Conservation (phyloP, 768 basidiomycete genomes). For the Leccinum truebloodii region DNA sequence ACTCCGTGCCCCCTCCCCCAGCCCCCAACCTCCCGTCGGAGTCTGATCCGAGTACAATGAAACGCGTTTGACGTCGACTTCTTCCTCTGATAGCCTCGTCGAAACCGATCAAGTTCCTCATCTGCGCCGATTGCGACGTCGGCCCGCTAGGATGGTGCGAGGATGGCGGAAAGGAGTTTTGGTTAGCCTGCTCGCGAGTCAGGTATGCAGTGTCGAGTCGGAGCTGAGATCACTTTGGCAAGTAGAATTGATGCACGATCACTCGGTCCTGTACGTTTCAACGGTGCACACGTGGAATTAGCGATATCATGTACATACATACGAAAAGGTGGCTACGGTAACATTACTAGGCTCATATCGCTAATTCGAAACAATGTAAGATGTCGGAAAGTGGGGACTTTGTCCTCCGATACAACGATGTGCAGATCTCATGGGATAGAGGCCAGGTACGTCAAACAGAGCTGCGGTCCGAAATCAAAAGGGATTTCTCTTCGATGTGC, state of each 20-base stretch:
- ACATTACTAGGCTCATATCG: neutral
- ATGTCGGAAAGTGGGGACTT: neutral
- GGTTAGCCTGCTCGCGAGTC: slow-evolving; percentile 72
- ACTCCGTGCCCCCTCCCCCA: too few species aligned
- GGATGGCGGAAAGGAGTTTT: slow-evolving; percentile 73
- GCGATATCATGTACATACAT: neutral
- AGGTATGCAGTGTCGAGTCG: slow-evolving; percentile 44
- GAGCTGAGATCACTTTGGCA: slow-evolving; percentile 1
- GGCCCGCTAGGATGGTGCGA: slow-evolving; percentile 83
- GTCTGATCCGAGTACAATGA: neutral
- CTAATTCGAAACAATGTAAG: neutral
- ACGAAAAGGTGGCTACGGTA: neutral
- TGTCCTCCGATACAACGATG: neutral
- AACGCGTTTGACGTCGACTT: neutral
- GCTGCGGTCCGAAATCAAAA: neutral
- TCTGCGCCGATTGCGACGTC: slow-evolving; percentile 83
- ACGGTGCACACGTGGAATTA: neutral
- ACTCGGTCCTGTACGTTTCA: neutral
- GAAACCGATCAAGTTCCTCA: slow-evolving; percentile 61
- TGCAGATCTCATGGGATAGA: neutral
- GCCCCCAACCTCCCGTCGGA: neutral
- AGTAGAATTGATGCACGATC: neutral
- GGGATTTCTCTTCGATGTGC: neutral
- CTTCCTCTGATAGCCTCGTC: slow-evolving; percentile 24
- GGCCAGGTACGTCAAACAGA: slow-evolving; percentile 4